Evolutionary conservation across 2,329 filamentous ascomycete species (phyloP).

Genomic region (Xylariaceae sp.): DNA sequence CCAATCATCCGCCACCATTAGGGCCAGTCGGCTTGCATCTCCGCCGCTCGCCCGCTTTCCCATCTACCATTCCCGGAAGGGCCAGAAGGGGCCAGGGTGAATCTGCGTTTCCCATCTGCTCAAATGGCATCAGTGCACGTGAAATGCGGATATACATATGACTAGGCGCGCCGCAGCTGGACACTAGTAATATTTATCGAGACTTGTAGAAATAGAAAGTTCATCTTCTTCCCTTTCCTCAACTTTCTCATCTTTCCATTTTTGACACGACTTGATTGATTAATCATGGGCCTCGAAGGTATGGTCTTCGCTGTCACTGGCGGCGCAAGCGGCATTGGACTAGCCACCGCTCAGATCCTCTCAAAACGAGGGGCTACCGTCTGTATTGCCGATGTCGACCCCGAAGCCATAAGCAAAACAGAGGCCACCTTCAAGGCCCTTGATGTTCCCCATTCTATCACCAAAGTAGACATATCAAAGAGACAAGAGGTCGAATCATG

Average conservation of each 20-base stretch:
- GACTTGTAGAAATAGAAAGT: no score
- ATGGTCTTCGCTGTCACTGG: conserved; percentile 40
- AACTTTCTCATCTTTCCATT: no score
- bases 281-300: no score
- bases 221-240: no score
- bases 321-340: conserved; percentile 36
- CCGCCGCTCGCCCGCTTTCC: background rate
- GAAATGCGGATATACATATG: no score
- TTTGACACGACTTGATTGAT: no score
- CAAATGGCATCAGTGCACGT: no score
- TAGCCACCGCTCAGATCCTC: conserved; percentile 30
- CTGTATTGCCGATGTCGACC: conserved; percentile 30
- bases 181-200: no score
- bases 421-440: conserved; percentile 27
- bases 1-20: background rate
- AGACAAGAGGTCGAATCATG: conserved; percentile 47
- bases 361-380: conserved; percentile 29
- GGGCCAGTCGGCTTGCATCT: background rate
- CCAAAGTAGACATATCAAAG: conserved; percentile 47
- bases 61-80: no score
- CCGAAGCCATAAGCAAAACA: conserved; percentile 22
- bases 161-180: no score
- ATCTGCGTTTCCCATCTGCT: no score
- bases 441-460: conserved; percentile 28
- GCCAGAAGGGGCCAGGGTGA: no score